Conservation (phyloP, 2,329 filamentous ascomycete species). For the Exophiala phaeomuriformis region DNA sequence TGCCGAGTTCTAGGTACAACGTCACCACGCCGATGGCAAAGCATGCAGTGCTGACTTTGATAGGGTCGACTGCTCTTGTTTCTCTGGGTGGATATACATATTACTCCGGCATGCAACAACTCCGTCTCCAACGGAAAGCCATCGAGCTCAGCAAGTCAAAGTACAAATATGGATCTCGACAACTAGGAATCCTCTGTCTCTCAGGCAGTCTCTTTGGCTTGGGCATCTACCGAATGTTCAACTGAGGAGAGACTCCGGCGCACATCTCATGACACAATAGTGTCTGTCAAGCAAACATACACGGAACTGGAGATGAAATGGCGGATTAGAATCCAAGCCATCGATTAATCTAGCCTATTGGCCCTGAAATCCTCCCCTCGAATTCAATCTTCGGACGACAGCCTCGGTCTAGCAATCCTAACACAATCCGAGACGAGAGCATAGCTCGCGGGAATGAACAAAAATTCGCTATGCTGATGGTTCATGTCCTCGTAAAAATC, state of each 20-base stretch:
- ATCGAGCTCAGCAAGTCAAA: constrained; percentile 63
- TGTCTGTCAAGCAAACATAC: too few species aligned
- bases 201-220: constrained; percentile 62
- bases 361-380: background rate
- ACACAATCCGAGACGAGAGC: constrained; percentile 3
- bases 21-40: background rate
- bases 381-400: background rate
- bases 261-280: too few species aligned
- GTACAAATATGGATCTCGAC: constrained; percentile 65
- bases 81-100: constrained; percentile 73
- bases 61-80: constrained; percentile 68
- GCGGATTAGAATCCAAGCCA: too few species aligned
- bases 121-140: constrained; percentile 53
- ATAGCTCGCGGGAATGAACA: constrained; percentile 8
- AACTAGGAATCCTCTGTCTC: constrained; percentile 59
- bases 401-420: background rate
- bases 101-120: constrained; percentile 63
- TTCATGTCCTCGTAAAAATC: constrained; percentile 20
- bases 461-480: constrained; percentile 21
- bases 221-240: constrained; percentile 61
- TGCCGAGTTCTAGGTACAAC: constrained; percentile 62
- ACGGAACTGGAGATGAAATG: too few species aligned
- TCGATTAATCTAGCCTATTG: too few species aligned
- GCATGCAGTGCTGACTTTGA: background rate
- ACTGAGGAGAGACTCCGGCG: constrained; percentile 34